phyloP scores from a whole-genome alignment of 2,329 filamentous ascomycete genomes.

The Aspergillus piperis region DNA sequence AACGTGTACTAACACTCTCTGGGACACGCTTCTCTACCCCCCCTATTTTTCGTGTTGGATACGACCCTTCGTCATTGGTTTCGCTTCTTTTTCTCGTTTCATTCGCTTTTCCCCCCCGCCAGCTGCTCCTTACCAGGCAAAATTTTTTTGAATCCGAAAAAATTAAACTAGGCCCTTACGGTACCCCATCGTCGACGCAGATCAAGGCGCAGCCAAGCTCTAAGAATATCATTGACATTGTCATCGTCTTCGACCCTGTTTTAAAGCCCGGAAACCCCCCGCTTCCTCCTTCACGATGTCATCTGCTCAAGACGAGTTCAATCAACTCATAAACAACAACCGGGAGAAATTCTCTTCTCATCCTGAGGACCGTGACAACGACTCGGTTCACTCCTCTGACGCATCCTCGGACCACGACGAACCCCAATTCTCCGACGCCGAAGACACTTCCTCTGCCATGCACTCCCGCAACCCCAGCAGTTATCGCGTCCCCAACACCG shows the following conservation, averaged over 20 bases:
- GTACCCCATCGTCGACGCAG: slow-evolving; percentile 8
- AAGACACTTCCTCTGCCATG: slow-evolving; percentile 38
- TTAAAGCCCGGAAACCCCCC: slow-evolving; percentile 20
- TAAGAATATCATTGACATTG: slow-evolving; percentile 15
- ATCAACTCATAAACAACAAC: slow-evolving; percentile 43
- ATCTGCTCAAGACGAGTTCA: slow-evolving; percentile 50
- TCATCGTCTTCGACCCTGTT: not conserved
- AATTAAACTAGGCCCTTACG: slow-evolving; percentile 1
- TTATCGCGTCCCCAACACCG: slow-evolving; percentile 48
- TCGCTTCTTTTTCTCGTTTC: not conserved
- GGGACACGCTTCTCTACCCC: not conserved
- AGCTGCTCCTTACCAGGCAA: not conserved
- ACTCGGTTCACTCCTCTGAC: slow-evolving; percentile 29
- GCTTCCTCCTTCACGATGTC: slow-evolving; percentile 39
- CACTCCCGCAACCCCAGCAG: slow-evolving; percentile 38
- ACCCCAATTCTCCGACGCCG: slow-evolving; percentile 37
- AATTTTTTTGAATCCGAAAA: not conserved
- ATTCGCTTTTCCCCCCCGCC: not conserved
- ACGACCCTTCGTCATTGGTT: not conserved
- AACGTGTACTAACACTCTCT: slow-evolving; percentile 5
- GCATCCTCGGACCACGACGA: slow-evolving; percentile 21
- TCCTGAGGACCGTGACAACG: slow-evolving; percentile 45
- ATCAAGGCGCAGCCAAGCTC: slow-evolving; percentile 16
- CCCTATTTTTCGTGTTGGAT: not conserved
- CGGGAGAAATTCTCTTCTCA: slow-evolving; percentile 40